Base-by-base conservation (phyloP, 306 rosid genomes). In the Medicago arabica region DNA sequence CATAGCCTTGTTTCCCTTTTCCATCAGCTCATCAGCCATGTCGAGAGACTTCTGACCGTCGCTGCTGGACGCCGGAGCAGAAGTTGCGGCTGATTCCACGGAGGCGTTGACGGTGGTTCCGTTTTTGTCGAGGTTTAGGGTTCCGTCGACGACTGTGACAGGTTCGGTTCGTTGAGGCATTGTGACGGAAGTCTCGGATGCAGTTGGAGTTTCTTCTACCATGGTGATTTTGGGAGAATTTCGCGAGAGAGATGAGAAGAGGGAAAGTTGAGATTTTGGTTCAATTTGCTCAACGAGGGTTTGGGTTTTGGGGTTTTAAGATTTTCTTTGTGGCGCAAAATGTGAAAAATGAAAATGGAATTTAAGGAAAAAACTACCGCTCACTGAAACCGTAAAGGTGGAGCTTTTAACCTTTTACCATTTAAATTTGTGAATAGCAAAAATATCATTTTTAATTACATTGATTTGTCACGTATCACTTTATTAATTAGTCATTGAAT, bases 1-100 rank as follows among this genome's bases (percentile, higher is more conserved):
- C 77, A 92, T 83, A 40, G 99, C 97, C 67, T 76, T 53, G 76
- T 83, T 77, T 7, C 97, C 99, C 51, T 83, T 88, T 50, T 84
- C 92, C 89, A 84, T 85, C 82, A 95, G 50, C 79, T 92, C 93
- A 23, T 81, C 88, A 31, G 92, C 82, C 46, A 61, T 54, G 60
- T 86, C 93, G 73, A 90, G 75, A 6, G 97, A 75, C 70, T 82
- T 83, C 80, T 78, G 86, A 9, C 44, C 83, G 58, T 80, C 89
- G 16, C 75, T 81, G 31, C 31, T 28, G 19, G 93, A 82, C 39
- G 80, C 72, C 25, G 54, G 66, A 39, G 79, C 84, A 5, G 92
- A 87, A 68, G 83, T 19, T 79, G 82, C 71, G 14, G 18, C 21
- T 46, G 91, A 85, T 7, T 76, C 84, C 8, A 81, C 47, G 57